Percentiles rank a stretch among this genome's conserved stretches.
Evolutionary conservation across 768 basidiomycete genomes (phyloP).

Genomic region (Panus rudis): DNA sequence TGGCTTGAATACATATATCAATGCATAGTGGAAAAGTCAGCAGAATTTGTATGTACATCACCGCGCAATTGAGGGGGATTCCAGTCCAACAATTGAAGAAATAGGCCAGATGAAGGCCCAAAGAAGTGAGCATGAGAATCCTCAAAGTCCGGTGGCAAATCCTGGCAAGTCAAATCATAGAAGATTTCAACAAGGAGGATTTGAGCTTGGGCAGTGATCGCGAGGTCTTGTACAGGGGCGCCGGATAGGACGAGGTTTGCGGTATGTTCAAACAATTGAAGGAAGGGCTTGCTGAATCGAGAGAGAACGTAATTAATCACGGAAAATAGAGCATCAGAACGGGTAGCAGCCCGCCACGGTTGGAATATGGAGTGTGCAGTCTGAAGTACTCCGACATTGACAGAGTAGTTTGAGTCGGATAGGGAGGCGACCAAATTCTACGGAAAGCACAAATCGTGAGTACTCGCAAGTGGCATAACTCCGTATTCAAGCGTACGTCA

Average conservation of each 20-base stretch:
- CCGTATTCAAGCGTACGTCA: conserved; percentile 63
- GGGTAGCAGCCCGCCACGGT: conserved; percentile 87
- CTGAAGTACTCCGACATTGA: conserved; percentile 87
- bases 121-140: conserved; percentile 84
- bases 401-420: conserved; percentile 70
- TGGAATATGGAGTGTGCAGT: conserved; percentile 95
- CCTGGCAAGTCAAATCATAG: conserved; percentile 92
- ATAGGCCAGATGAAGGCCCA: conserved; percentile 56
- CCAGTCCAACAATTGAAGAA: conserved; percentile 79
- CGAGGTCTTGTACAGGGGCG: conserved; percentile 29
- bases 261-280: conserved; percentile 72
- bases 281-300: conserved; percentile 79
- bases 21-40: not conserved
- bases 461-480: not conserved
- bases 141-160: conserved; percentile 91
- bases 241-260: conserved; percentile 42
- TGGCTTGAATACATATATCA: conserved; percentile 33
- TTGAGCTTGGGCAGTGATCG: conserved; percentile 64
- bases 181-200: conserved; percentile 79
- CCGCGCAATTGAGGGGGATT: conserved; percentile 59
- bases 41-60: conserved; percentile 48
- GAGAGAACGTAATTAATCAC: conserved; percentile 88
- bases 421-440: conserved; percentile 88
- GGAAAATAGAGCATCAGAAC: conserved; percentile 78
- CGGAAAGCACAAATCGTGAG: not conserved